These are phyloP conservation scores for Aureobasidium sp. DNA, from an alignment of 2,329 filamentous ascomycete species.

Conservation along the genomic window DNA sequence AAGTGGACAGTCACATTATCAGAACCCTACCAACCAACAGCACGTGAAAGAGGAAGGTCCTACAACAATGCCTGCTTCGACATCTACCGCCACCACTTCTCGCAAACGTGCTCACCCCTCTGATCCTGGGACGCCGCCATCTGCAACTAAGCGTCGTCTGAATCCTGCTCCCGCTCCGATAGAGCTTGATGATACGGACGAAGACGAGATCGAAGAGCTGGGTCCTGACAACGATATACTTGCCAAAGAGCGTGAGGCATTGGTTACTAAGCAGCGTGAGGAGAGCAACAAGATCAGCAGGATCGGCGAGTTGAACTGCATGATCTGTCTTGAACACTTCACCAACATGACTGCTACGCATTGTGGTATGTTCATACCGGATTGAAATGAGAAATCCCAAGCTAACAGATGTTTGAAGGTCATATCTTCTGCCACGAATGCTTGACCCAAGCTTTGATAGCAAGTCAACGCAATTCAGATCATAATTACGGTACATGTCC, in stretches of 20 bases:
- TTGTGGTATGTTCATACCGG: conserved; percentile 41
- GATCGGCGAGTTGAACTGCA: conserved; percentile 46
- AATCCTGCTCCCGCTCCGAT: not conserved
- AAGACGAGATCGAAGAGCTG: not conserved
- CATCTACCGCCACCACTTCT: not conserved
- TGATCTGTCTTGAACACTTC: conserved; percentile 55
- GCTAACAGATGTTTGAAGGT: conserved; percentile 29
- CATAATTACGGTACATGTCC: conserved; percentile 38
- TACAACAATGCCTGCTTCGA: not conserved
- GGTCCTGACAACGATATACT: conserved; percentile 28
- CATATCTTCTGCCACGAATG: conserved; percentile 58
- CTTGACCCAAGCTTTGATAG: conserved; percentile 50
- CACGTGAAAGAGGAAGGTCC: not conserved
- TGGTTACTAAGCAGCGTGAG: conserved; percentile 34
- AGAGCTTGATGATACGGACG: not conserved
- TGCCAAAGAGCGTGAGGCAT: conserved; percentile 45
- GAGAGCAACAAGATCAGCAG: conserved; percentile 19
- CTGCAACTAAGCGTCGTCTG: not conserved
- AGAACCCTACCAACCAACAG: not conserved
- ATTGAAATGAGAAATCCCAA: not conserved
- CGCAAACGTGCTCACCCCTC: conserved; percentile 4
- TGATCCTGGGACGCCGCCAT: not conserved
- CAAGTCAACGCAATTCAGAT: conserved; percentile 42
- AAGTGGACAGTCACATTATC: not conserved
- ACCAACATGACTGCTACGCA: conserved; percentile 51